These are phyloP conservation scores for Hymenoscyphus fructigenus DNA, from an alignment of 2,329 filamentous ascomycete species.

Conservation along the genomic window DNA sequence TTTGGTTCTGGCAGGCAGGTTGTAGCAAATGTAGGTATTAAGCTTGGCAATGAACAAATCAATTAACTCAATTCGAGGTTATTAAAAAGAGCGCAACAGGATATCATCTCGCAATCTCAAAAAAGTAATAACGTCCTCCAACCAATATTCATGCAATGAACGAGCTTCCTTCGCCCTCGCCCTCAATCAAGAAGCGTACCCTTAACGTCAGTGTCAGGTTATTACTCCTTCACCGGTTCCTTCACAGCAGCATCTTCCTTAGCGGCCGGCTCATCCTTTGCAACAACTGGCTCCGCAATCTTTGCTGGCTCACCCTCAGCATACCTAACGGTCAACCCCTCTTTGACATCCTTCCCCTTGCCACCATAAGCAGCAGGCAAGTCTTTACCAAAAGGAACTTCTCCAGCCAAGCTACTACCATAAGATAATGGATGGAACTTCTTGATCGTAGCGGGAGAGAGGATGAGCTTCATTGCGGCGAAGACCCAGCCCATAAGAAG, in stretches of 20 bases:
- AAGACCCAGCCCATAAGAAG: slow-evolving; percentile 88
- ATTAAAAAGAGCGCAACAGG: slow-evolving; percentile 1
- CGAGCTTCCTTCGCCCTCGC: background rate
- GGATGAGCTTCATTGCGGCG: slow-evolving; percentile 70
- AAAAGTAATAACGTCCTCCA: background rate
- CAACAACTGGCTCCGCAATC: background rate
- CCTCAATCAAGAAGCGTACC: background rate
- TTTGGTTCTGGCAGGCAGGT: background rate
- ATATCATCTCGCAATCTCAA: slow-evolving; percentile 4
- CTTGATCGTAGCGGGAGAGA: slow-evolving; percentile 70
- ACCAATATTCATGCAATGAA: background rate
- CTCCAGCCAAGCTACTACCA: slow-evolving; percentile 65
- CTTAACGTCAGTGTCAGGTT: background rate
- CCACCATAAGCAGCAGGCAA: slow-evolving; percentile 81
- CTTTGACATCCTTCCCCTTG: slow-evolving; percentile 50
- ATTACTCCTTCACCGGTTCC: background rate
- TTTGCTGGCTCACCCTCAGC: slow-evolving; percentile 11
- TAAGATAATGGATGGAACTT: slow-evolving; percentile 79
- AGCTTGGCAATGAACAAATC: background rate
- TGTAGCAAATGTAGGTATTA: background rate
- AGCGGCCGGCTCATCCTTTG: background rate
- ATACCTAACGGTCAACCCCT: slow-evolving; percentile 36
- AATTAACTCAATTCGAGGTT: background rate
- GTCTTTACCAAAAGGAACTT: slow-evolving; percentile 60
- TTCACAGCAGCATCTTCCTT: background rate